Evolutionary conservation across 1,284 basidiomycete genomes (phyloP), one percentile per base, ranked within the genome.

Genomic region (Tilletia walkeri): DNA sequence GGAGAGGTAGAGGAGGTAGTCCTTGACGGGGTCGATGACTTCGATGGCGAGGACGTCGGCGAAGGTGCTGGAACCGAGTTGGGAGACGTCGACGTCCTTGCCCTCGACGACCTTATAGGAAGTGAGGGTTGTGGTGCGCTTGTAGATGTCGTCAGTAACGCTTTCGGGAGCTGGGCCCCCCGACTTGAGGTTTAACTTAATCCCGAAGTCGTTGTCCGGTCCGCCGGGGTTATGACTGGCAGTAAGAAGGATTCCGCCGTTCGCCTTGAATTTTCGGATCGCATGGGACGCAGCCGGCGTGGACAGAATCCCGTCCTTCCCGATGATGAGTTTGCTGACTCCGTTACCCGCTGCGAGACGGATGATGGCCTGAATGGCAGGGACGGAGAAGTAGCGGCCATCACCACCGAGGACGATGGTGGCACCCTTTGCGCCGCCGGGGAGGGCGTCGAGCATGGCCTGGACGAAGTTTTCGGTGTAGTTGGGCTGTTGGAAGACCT

Each of bases 391-490:
- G 88, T 88, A 99, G 71, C 95, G 93, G 53, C 96, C 95, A 84
- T 99, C 96, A 73, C 95, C 96, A 69, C 95, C 95, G 79, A 99
- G 90, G 79, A 98, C 95, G 75, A 99, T 88, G 12, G 95, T 97
- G 71, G 90, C 86, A 70, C 86, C 86, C 75, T 86, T 80, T 9
- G 86, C 87, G 48, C 90, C 93, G 66, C 90, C 89, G 16, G 90
- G 88, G 85, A 98, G 93, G 69, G 94, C 92, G 80, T 93, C 90
- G 78, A 99, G 90, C 85, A 94, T 99, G 78, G 94, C 87, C 86
- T 98, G 95, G 72, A 98, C 85, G 82, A 99, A 99, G 88, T 99
- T 99, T 86, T 99, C 95, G 63, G 96, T 99, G 87, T 99, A 99
- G 87, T 98, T 90, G 90, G 93, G 83, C 78, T 82, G 82, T 61